Conservation (phyloP, 495 filamentous ascomycete genomes). For the Trichoderma orchidacearum region DNA sequence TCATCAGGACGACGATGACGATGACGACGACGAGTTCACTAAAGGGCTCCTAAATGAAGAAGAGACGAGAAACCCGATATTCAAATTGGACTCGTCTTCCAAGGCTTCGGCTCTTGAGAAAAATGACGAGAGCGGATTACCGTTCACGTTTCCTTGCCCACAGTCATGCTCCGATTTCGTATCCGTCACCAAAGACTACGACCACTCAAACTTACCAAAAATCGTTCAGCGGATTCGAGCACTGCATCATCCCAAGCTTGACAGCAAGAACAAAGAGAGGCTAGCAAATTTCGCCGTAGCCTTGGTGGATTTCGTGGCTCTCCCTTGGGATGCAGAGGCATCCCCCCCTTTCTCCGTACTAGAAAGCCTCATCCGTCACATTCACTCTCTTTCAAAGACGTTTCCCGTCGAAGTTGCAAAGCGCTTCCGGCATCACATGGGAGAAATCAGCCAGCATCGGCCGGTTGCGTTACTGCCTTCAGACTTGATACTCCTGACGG, state of each 20-base stretch:
- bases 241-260: slow-evolving; percentile 77
- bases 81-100: slow-evolving; percentile 14
- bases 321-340: slow-evolving; percentile 14
- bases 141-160: slow-evolving; percentile 78
- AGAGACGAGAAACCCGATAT: slow-evolving; percentile 30
- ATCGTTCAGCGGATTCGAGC: slow-evolving; percentile 82
- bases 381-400: slow-evolving; percentile 62
- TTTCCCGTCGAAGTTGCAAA: slow-evolving; percentile 64
- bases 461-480: slow-evolving; percentile 50
- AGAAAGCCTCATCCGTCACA: slow-evolving; percentile 26
- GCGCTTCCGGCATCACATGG: slow-evolving; percentile 61
- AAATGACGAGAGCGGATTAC: slow-evolving; percentile 38
- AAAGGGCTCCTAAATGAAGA: slow-evolving; percentile 45
- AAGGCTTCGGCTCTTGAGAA: slow-evolving; percentile 13
- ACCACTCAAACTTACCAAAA: slow-evolving; percentile 51
- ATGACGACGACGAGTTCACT: slow-evolving; percentile 54
- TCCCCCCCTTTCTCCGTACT: slow-evolving; percentile 18
- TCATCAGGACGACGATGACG: slow-evolving; percentile 14
- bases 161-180: slow-evolving; percentile 62
- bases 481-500: slow-evolving; percentile 70
- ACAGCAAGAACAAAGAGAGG: slow-evolving; percentile 69
- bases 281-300: slow-evolving; percentile 59
- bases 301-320: slow-evolving; percentile 66
- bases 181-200: slow-evolving; percentile 41
- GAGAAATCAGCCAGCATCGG: slow-evolving; percentile 44